Base-by-base conservation (phyloP, 345 rosid genomes). In the Camelina hispida region DNA sequence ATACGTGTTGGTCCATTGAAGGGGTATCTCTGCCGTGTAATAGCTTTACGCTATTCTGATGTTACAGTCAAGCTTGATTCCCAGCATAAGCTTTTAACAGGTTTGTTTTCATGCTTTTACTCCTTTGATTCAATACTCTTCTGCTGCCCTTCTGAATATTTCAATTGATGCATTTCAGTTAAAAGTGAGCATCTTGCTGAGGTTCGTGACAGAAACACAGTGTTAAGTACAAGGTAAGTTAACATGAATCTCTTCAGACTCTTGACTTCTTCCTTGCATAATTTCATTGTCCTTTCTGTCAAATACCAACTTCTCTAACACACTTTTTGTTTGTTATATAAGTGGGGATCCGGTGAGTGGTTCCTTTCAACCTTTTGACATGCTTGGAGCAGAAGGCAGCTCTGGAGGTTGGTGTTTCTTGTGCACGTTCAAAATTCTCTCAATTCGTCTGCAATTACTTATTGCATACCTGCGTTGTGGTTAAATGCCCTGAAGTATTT, bases 61-160 rank as follows among this genome's bases (percentile, higher is more conserved):
- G 86, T 90, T 52, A 95, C 97, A 2, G 97, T 95, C 79, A 95
- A 95, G 82, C 89, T 95, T 44, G 97, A 89, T 81, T 92, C 99
- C 34, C 86, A 86, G 82, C 97, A 87, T 55, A 95, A 85, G 82
- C 80, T 85, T 79, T 89, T 95, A 32, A 84, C 96, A 80, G 97
- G 99, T 92, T 52, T 69, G 73, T 77, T 62, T 37, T 54, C 57
- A 42, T 48, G 61, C 38, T 11, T 40, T 58, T 18, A 71, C 65
- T 40, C 35, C 58, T 56, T 73, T 66, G 44, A 15, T 63, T 72
- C 42, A 67, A 23, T 48, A 28, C 48, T 10, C 34, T 47, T 59
- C 62, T 52, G 54, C 14, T 57, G 17, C 43, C 66, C 14, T 16
- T 62, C 51, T 73, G 55, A 80, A 62, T 69, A 65, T 23, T 55